Evolutionary conservation across 805 yeast species (phyloP).

Genomic region (Metschnikowia orientalis): DNA sequence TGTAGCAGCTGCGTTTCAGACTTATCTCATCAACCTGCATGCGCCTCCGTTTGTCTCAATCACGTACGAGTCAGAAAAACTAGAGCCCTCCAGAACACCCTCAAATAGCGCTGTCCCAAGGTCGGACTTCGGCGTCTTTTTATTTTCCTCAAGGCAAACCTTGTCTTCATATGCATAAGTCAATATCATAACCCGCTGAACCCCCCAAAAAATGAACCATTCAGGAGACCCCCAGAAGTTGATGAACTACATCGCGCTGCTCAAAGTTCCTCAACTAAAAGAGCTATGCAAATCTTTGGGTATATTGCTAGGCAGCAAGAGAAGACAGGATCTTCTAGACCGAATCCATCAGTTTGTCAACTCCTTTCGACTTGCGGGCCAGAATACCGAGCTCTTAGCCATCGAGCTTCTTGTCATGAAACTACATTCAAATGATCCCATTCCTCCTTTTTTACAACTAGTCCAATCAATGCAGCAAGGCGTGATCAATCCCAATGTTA

Average conservation of each 20-base stretch:
- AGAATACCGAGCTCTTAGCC: constrained; percentile 41
- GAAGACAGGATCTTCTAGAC: constrained; percentile 57
- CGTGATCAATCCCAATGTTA: constrained; percentile 11
- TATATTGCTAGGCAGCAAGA: constrained; percentile 45
- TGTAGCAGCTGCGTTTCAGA: constrained; percentile 4
- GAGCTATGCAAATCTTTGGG: constrained; percentile 47
- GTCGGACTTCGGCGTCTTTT: no score
- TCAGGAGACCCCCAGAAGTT: no score
- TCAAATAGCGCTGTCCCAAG: no score
- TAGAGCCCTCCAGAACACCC: no score
- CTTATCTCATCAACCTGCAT: neutral
- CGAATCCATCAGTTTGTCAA: constrained; percentile 46
- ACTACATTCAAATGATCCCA: constrained; percentile 28
- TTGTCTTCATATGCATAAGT: no score
- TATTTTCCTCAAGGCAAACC: no score
- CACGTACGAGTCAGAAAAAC: no score
- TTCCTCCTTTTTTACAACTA: constrained; percentile 35
- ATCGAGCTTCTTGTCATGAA: constrained; percentile 41
- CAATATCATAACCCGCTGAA: no score
- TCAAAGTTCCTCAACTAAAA: constrained; percentile 52
- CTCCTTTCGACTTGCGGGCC: constrained; percentile 38
- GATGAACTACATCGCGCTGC: constrained; percentile 21
- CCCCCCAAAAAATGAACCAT: no score
- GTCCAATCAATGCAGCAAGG: constrained; percentile 28
- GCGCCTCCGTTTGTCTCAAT: constrained; percentile 1